Base-by-base conservation (phyloP, 1,284 basidiomycete genomes). In the Leccinum angustisporum region DNA sequence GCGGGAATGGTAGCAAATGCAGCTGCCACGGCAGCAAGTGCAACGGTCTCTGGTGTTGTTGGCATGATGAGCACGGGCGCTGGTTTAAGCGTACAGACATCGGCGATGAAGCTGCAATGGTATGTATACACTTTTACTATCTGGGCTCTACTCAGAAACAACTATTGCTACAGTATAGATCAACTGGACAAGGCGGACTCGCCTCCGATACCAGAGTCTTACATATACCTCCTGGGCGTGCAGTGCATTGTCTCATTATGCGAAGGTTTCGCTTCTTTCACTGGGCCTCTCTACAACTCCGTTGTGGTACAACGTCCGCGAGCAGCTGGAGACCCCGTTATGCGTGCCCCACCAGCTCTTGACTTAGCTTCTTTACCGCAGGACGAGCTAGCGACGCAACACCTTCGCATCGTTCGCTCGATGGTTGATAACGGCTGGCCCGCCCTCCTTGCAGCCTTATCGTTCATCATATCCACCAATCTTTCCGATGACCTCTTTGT, bases 151-250 rank as follows among this genome's bases (percentile, higher is more conserved):
- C 50, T 14, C 62, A 48, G 5, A 62, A 34, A 48, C 33, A 48
- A 40, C 62, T 56, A 43, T 58, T 36, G 33, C 33, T 48, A 25
- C 66, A 96, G 95, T 71, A 97, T 98, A 68, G 95, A 98, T 72
- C 95, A 97, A 73, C 85, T 97, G 16, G 95, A 98, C 78, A 97
- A 99, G 76, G 89, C 94, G 0, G 97, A 99, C 69, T 88, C 96
- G 0, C 97, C 97, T 0, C 80, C 86, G 0, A 93, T 97, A 56
- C 95, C 95, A 0, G 95, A 98, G 64, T 85, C 92, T 0, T 98
- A 99, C 74, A 84, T 95, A 61, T 97, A 96, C 72, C 86, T 98
- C 1, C 85, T 99, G 1, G 91, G 90, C 1, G 83, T 97, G 0
- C 95, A 98, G 70, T 95, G 92, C 66, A 83, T 98, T 7, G 85